Evolutionary conservation across 2,329 filamentous ascomycete genomes (phyloP), one percentile per base, ranked within the genome.

Genomic region (Penicillium sp.): DNA sequence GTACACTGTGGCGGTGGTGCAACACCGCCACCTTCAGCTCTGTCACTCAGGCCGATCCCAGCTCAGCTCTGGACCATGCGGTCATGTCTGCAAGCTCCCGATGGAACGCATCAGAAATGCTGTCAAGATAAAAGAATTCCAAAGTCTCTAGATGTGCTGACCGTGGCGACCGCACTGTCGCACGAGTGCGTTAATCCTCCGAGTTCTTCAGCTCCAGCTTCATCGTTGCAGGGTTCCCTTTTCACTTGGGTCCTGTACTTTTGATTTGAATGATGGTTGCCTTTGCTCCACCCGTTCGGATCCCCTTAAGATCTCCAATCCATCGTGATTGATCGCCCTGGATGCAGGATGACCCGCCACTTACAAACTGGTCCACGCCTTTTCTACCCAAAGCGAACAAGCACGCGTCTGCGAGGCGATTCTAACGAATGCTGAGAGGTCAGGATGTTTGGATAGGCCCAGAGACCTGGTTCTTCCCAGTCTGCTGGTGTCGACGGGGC

Each of bases 341-440:
- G 43, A 52, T 52, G 56, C 52, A 56, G 50, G 33, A 32, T 46
- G 52, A 51, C 51, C 49, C 56, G 48, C 56, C 50, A 56, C 49
- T 59, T 52, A 36, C 46, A 44, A 57, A 55, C 47, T 51, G 49
- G 54, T 36, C 54, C 43, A 13, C 25, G 37, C 37, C 20, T 37
- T 37, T 35, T 45, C 38, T 39, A 16, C 37, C 44, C 42, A 45
- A 47, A 51, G 42, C 34, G 28, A 50, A 35, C 42, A 42, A 48
- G 39, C 38, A 40, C 36, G 29, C 42, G 32, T 47, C 41, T 38
- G 10, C n/a, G 37, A 37, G 35, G 38, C 41, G 30, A 41, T 14
- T 35, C 26, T 14, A 30, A 29, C 18, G 39, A 23, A 41, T 34
- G 15, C 22, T 15, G 14, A 40, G 36, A 33, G 25, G 25, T 13